Conservation (phyloP, 2,329 filamentous ascomycete genomes). For the Cryphonectria japonica region DNA sequence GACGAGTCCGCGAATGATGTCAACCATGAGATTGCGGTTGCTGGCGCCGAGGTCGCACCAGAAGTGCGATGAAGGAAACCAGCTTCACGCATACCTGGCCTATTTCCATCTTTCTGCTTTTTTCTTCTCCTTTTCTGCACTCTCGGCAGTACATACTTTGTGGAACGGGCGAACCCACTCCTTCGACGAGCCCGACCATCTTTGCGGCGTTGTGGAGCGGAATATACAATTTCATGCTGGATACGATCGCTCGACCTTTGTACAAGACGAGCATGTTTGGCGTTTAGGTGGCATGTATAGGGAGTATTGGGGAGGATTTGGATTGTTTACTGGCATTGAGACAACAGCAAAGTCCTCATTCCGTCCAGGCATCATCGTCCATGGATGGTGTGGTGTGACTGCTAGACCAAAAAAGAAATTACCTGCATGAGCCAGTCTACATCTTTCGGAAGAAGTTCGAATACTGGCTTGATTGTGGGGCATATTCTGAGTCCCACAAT, state of each 20-base stretch:
- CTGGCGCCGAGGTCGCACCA: slow-evolving; percentile 47
- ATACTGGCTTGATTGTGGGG: background rate
- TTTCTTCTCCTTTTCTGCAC: background rate
- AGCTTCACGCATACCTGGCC: background rate
- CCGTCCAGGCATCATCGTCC: background rate
- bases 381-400: background rate
- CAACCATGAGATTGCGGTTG: slow-evolving; percentile 66
- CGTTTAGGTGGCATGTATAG: slow-evolving; percentile 12
- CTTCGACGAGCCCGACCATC: slow-evolving; percentile 7
- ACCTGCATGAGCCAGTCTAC: slow-evolving; percentile 10
- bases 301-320: background rate
- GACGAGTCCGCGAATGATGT: slow-evolving; percentile 55
- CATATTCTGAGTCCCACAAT: background rate
- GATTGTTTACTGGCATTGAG: background rate
- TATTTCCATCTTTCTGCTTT: background rate
- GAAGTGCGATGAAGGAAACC: slow-evolving; percentile 42
- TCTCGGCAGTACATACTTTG: background rate
- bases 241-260: slow-evolving; percentile 5
- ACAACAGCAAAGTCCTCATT: background rate
- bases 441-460: background rate
- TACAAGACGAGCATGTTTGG: slow-evolving; percentile 12
- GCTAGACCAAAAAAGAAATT: slow-evolving; percentile 11
- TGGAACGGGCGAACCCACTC: no score
- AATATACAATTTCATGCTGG: slow-evolving; percentile 14
- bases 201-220: slow-evolving; percentile 22